phyloP scores from a whole-genome alignment of 257 asterid species.

The Misopates orontium region DNA sequence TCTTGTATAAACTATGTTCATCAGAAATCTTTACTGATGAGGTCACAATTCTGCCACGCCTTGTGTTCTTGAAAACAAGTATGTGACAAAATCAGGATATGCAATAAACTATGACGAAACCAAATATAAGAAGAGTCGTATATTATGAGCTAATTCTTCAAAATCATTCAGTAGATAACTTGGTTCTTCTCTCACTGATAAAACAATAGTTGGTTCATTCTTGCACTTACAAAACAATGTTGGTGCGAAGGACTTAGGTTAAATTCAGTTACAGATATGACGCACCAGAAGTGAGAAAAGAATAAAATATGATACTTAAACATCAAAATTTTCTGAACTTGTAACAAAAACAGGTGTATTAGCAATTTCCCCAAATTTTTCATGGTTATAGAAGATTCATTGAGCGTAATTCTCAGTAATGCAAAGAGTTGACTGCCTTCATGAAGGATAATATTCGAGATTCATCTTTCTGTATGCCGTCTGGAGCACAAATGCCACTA shows the following conservation, averaged over 20 bases:
- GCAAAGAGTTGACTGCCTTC: constrained; percentile 55
- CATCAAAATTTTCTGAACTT: neutral
- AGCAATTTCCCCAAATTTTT: neutral
- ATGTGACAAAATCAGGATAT: no score
- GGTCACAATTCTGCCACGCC: no score
- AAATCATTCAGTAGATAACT: neutral
- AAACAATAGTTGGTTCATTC: neutral
- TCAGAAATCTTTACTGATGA: no score
- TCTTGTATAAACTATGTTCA: no score
- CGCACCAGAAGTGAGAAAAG: neutral
- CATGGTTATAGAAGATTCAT: neutral
- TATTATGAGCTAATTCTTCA: no score
- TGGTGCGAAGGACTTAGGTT: neutral
- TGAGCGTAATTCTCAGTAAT: constrained; percentile 30
- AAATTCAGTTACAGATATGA: neutral
- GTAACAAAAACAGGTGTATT: neutral
- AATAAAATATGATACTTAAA: neutral
- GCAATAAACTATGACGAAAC: no score
- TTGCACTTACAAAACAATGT: neutral
- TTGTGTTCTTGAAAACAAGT: no score
- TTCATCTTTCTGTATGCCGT: constrained; percentile 76
- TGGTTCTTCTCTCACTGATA: neutral
- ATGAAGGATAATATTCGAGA: constrained; percentile 64
- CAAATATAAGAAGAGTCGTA: no score
- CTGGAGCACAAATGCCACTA: constrained; percentile 88